Base-by-base conservation (phyloP, 257 asterid species). In the Nyctanthes arbortristis region DNA sequence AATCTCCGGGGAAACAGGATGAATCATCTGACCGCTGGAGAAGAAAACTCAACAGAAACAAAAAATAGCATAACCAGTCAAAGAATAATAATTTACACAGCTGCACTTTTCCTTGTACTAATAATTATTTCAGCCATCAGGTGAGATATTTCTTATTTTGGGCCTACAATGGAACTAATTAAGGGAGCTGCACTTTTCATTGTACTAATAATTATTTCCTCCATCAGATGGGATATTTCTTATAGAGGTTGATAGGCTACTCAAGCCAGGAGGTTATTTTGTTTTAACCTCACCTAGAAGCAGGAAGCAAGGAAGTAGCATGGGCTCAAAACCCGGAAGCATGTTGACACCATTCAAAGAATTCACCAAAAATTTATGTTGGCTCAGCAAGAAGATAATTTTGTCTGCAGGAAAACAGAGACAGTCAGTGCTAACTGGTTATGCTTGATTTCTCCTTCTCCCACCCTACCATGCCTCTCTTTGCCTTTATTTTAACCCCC, bases 261-360 rank as follows among this genome's bases (percentile, higher is more conserved):
- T 90, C 80, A 93, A 79, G 85, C 96, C 98, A 2, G 98, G 96
- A 73, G 97, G 97, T 75, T 93, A 90, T 84, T 77, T 93, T 75
- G 96, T 90, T 61, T 77, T 93, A 78, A 90, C 97, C 76, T 85
- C 96, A 58, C 92, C 93, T 56, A 74, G 73, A 73, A 84, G 85
- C 76, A 82, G 77, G 75, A 85, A 74, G 74, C 90, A 84, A 34
- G 91, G 78, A 70, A 78, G 79, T 75, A 75, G 83, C 55, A 29
- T 43, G 61, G 54, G 35, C 59, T 20, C 71, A 68, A 85, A 82
- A 68, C 84, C 80, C 76, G 94, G 88, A 77, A 76, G 78, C 61
- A 65, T 37, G 57, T 58, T 85, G 64, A 75, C 81, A 77, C 85
- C 92, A 72, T 68, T 90, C 27, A 93, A 88, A 79, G 89, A 82